Conservation (phyloP, 2,329 filamentous ascomycete genomes). For the Tothia fuscella region DNA sequence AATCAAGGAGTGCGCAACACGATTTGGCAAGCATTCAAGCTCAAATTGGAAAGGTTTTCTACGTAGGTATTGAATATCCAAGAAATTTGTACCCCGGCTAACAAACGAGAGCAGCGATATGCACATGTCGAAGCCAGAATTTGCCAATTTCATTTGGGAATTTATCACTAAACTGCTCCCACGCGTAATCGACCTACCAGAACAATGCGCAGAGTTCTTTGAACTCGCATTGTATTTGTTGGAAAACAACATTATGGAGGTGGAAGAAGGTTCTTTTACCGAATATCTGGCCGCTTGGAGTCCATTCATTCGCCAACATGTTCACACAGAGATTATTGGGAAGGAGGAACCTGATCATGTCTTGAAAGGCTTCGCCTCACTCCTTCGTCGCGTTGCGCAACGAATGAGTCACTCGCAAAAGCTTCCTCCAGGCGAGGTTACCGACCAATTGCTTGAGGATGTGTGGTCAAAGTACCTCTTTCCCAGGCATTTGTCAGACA, state of each 20-base stretch:
- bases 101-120: background rate
- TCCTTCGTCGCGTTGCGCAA: constrained; percentile 23
- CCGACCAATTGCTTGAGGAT: constrained; percentile 17
- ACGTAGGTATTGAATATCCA: too few relatives aligned
- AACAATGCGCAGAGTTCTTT: constrained; percentile 23
- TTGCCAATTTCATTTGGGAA: constrained; percentile 24
- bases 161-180: constrained; percentile 22
- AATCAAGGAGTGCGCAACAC: too few relatives aligned
- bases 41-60: too few relatives aligned
- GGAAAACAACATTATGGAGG: background rate
- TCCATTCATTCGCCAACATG: constrained; percentile 21
- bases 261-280: background rate
- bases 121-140: constrained; percentile 14
- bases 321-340: constrained; percentile 24
- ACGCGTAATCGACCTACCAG: constrained; percentile 15
- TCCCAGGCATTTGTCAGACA: constrained; percentile 4
- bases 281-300: constrained; percentile 19
- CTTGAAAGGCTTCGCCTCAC: constrained; percentile 27
- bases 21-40: too few relatives aligned
- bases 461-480: constrained; percentile 28
- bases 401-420: too few relatives aligned
- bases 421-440: too few relatives aligned
- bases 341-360: constrained; percentile 24
- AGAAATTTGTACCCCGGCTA: too few relatives aligned
- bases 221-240: constrained; percentile 22